A percentile compares a stretch with the other conserved stretches of the same genome.
Conservation (phyloP, 805 yeast species). For the Myxozyma nipponensis region DNA sequence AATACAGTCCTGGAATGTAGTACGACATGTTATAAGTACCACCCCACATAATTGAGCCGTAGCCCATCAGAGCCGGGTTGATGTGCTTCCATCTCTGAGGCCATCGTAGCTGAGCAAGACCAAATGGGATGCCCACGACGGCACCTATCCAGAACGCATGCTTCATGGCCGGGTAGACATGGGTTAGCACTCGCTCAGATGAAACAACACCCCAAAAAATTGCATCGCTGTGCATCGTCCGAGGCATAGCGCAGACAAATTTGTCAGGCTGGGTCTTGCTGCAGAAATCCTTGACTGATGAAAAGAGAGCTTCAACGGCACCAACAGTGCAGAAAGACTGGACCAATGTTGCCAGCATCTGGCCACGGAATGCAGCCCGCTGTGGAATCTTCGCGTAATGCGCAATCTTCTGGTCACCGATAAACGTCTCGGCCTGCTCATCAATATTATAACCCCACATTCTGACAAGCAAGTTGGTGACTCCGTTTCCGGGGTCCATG, state of each 20-base stretch:
- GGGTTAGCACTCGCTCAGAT: conserved; percentile 56
- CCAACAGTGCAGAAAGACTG: conserved; percentile 44
- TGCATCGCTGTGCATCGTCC: conserved; percentile 52
- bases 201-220: conserved; percentile 66
- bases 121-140: conserved; percentile 30
- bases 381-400: conserved; percentile 67
- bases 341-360: conserved; percentile 45
- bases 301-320: conserved; percentile 42
- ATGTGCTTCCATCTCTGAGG: conserved; percentile 1
- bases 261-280: conserved; percentile 41
- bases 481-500: conserved; percentile 56
- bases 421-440: conserved; percentile 50
- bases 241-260: conserved; percentile 48
- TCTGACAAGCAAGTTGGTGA: conserved; percentile 61
- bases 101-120: not conserved
- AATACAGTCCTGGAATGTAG: conserved; percentile 25
- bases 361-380: conserved; percentile 53
- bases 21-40: conserved; percentile 29
- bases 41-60: conserved; percentile 41
- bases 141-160: conserved; percentile 63
- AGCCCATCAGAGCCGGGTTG: conserved; percentile 1
- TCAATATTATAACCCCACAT: conserved; percentile 46
- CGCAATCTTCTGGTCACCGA: conserved; percentile 57
- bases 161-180: conserved; percentile 50
- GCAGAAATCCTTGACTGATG: conserved; percentile 44